Evolutionary conservation across 768 basidiomycete species (phyloP), one percentile per base, ranked within the genome.

Genomic region (Cystobasidium onofrii): DNA sequence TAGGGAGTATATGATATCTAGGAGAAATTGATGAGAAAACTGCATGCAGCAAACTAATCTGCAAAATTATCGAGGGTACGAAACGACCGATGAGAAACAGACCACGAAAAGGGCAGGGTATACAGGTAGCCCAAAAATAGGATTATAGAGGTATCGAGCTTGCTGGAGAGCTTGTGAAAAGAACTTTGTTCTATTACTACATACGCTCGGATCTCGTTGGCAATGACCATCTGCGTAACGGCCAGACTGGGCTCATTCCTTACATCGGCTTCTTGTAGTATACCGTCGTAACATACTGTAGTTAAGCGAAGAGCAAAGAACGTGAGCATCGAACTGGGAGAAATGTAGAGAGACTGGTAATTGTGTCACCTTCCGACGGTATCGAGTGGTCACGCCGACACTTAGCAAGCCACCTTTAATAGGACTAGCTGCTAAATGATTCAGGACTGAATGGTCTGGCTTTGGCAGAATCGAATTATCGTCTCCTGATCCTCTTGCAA

Each of bases 371-470:
- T 95, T 98, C 83, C 90, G 87, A 82, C 88, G 84, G 83, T 96
- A 97, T 80, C 94, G 84, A 64, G 89, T 92, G 73, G 94, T 98
- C 74, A 87, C 91, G 31, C 88, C 93, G 4, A 97, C 92, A 44
- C 92, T 93, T 62, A 97, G 81, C 57, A 95, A 91, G 7, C 92
- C 93, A 80, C 93, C 93, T 81, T 88, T 85, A 75, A 98, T 98
- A 64, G 94, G 93, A 78, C 92, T 95, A 75, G 94, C 96, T 75
- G 79, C 91, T 78, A 98, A 82, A 81, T 98, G 94, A 78, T 96
- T 92, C 76, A 98, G 83, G 27, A 97, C 92, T 43, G 92, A 91
- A 83, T 97, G 94, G 43, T 88, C 89, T 25, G 94, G 94, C 25
- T 96, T 91, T 18, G 95, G 89, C 75, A 98, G 81, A 72, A 98